Conservation (phyloP, 2,329 filamentous ascomycete species). For the Exophiala dermatitidis region DNA sequence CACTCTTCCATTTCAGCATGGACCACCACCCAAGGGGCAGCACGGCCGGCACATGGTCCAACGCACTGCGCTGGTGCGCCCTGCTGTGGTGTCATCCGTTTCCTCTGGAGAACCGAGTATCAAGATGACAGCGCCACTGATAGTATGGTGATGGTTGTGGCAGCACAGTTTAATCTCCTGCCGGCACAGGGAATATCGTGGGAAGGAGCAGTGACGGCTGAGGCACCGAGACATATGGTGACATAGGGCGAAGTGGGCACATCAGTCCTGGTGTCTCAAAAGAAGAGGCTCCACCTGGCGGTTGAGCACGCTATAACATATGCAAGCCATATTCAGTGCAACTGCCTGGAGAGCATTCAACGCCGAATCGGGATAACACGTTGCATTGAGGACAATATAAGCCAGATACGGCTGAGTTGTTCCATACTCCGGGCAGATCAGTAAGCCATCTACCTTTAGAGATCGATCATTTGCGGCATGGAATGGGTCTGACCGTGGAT, state of each 20-base stretch:
- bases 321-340: too few relatives aligned
- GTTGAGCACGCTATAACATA: not conserved
- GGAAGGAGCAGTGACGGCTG: not conserved
- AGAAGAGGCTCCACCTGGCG: not conserved
- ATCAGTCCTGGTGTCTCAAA: not conserved
- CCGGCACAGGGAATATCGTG: not conserved
- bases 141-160: conserved; percentile 10
- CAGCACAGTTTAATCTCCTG: conserved; percentile 16
- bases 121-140: conserved; percentile 6
- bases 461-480: too few relatives aligned
- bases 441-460: too few relatives aligned
- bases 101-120: not conserved
- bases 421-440: too few relatives aligned
- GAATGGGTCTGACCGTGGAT: too few relatives aligned
- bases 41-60: not conserved
- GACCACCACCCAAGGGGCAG: conserved; percentile 6
- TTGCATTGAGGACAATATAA: too few relatives aligned
- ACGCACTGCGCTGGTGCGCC: not conserved
- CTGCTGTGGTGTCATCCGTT: not conserved
- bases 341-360: too few relatives aligned
- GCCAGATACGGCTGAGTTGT: too few relatives aligned
- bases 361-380: too few relatives aligned
- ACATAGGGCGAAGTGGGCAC: not conserved
- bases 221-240: not conserved
- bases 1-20: not conserved